These are phyloP conservation scores for Fusarium piperis DNA, from an alignment of 2,329 filamentous ascomycete genomes.

Conservation along the genomic window DNA sequence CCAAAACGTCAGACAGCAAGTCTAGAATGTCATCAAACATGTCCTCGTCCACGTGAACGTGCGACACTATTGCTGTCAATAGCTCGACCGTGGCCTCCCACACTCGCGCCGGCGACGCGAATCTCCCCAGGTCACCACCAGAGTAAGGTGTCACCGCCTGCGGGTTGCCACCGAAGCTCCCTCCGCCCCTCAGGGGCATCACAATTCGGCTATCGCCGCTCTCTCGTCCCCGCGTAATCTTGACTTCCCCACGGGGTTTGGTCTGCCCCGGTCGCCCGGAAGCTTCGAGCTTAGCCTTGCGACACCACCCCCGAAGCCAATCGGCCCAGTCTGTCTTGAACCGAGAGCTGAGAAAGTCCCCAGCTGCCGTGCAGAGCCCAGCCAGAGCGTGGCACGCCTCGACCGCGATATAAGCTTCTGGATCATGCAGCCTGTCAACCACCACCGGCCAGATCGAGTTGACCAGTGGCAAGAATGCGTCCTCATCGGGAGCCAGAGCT, in stretches of 20 bases:
- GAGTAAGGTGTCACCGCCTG: constrained; percentile 20
- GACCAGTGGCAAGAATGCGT: constrained; percentile 86
- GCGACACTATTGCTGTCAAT: constrained; percentile 67
- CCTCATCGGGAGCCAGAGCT: constrained; percentile 78
- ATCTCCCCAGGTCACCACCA: constrained; percentile 61
- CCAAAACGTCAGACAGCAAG: constrained; percentile 64
- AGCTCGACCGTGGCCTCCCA: constrained; percentile 72
- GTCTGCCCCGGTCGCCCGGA: constrained; percentile 29
- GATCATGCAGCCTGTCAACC: constrained; percentile 71
- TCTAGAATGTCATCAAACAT: constrained; percentile 77
- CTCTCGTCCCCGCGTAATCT: constrained; percentile 22
- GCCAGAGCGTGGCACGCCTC: constrained; percentile 76
- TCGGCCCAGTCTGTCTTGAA: constrained; percentile 78
- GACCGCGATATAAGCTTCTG: constrained; percentile 73
- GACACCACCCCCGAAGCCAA: constrained; percentile 61
- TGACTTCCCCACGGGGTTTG: constrained; percentile 31
- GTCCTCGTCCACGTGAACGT: constrained; percentile 72
- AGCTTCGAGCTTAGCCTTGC: constrained; percentile 54
- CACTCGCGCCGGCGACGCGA: constrained; percentile 69
- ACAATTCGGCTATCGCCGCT: constrained; percentile 42
- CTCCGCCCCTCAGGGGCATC: constrained; percentile 45
- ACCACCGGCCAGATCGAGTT: constrained; percentile 92
- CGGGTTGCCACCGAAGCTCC: constrained; percentile 31
- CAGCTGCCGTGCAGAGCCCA: constrained; percentile 75
- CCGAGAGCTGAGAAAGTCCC: constrained; percentile 81